phyloP scores from a whole-genome alignment of 768 basidiomycete species.

The Lentinula guzmanii region DNA sequence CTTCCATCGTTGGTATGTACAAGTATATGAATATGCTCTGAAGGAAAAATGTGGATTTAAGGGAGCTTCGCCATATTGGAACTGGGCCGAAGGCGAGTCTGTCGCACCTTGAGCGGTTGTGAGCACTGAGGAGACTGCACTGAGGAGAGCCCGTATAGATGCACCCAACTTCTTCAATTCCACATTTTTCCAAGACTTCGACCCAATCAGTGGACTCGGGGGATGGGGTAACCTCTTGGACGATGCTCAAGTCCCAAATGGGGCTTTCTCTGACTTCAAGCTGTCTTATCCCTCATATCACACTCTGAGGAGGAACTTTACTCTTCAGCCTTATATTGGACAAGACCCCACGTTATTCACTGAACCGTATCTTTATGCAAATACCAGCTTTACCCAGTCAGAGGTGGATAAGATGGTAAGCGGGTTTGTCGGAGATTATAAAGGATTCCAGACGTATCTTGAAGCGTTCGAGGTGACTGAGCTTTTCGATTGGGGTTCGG shows the following conservation, averaged over 20 bases:
- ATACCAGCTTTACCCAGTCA: constrained; percentile 17
- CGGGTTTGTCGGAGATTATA: constrained; percentile 22
- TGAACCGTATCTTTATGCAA: constrained; percentile 17
- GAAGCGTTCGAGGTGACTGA: constrained; percentile 19
- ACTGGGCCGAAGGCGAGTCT: constrained; percentile 15
- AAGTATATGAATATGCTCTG: constrained; percentile 12
- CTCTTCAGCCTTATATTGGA: constrained; percentile 20
- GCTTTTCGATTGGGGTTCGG: neutral
- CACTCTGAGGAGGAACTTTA: constrained; percentile 24
- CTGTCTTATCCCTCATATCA: constrained; percentile 25
- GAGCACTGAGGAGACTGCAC: neutral
- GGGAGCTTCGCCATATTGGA: constrained; percentile 18
- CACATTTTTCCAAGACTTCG: constrained; percentile 12
- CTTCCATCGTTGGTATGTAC: constrained; percentile 17
- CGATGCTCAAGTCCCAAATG: constrained; percentile 14
- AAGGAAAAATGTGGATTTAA: constrained; percentile 12
- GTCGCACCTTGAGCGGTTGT: neutral
- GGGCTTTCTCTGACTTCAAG: constrained; percentile 19
- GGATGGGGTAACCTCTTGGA: constrained; percentile 15
- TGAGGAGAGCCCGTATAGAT: neutral
- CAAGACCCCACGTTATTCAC: constrained; percentile 10
- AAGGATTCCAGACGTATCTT: constrained; percentile 21
- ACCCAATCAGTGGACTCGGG: constrained; percentile 14
- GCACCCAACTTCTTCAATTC: constrained; percentile 12
- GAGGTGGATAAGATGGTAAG: constrained; percentile 18